Conservation (phyloP, 805 yeast genomes). For the Candida verbasci region DNA sequence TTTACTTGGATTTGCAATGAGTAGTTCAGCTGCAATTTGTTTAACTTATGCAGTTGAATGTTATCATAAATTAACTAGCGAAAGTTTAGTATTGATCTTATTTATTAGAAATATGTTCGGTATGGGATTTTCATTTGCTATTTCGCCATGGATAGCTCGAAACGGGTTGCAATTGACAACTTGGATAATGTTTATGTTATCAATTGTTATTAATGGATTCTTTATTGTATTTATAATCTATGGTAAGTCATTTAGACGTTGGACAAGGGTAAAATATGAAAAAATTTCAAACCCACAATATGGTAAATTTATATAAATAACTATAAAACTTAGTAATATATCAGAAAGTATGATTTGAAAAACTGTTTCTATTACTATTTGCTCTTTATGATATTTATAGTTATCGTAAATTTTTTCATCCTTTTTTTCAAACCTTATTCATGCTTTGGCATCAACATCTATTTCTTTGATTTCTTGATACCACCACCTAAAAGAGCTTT, state of each 20-base stretch:
- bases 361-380: not conserved
- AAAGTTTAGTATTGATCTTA: slow-evolving; percentile 33
- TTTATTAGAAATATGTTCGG: slow-evolving; percentile 36
- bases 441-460: not conserved
- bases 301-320: slow-evolving; percentile 15
- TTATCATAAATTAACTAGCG: slow-evolving; percentile 41
- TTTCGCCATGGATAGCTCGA: slow-evolving; percentile 40
- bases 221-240: slow-evolving; percentile 34
- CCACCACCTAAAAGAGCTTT: slow-evolving; percentile 68
- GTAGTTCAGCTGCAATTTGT: slow-evolving; percentile 26
- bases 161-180: slow-evolving; percentile 38
- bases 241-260: slow-evolving; percentile 38
- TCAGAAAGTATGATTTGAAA: not conserved
- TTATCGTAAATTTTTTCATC: too few species aligned
- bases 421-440: too few species aligned
- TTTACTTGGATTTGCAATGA: slow-evolving; percentile 27
- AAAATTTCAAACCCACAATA: slow-evolving; percentile 21
- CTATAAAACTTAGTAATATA: too few species aligned
- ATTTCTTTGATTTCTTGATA: slow-evolving; percentile 39
- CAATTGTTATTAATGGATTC: slow-evolving; percentile 37
- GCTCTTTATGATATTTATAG: too few species aligned
- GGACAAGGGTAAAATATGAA: slow-evolving; percentile 20
- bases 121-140: slow-evolving; percentile 42
- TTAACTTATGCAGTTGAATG: slow-evolving; percentile 39
- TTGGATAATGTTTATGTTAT: slow-evolving; percentile 42